Base-by-base conservation (phyloP, 2,329 filamentous ascomycete genomes). In the Aspergillus terreus region DNA sequence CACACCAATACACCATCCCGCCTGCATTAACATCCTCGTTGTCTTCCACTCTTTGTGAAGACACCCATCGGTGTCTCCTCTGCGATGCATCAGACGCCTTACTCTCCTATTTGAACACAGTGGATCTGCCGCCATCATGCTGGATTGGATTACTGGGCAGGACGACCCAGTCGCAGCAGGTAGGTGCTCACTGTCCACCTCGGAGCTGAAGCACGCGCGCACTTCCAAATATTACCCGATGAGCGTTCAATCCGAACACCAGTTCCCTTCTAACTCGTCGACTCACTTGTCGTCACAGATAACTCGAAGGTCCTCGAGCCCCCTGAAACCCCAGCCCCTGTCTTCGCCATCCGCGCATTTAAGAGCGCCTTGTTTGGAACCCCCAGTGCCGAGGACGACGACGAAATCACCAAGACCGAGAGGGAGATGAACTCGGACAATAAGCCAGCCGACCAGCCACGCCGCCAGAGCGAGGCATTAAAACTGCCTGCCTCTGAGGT, bases 321-420 rank as follows among this genome's bases (percentile, higher is more conserved):
- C 6, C 83, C 82, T 46, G 82, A 85, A 58, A 86, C 84, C 1
- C 84, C 84, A 7, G 84, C 83, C 44, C 83, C 83, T 44, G 76
- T 86, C 19, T 87, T 87, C 64, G 83, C 83, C 15, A 79, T 85
- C 50, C 83, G 84, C 61, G 84, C 84, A 14, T 84, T 86, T 68
- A 84, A 82, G 61, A 82, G 83, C 54, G 81, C 82, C 41, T 69
- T 87, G 50, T 86, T 84, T 68, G 83, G 83, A 23, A 86, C 83
- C 0, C 83, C 83, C 12, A 78, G 78, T 19, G 77, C 77, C 10
- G 72, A 77, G 38, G 74, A 80, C 27, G 69, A 71, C 12, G 61
- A 68, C 9, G 27, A 11, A 30, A 38, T 15, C 35, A 38, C 35
- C 12, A 56, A 60, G 19, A 62, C 55, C 38, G 60, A 62, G 32